phyloP scores from a whole-genome alignment of 2,329 filamentous ascomycete species.

The Calycina marina region DNA sequence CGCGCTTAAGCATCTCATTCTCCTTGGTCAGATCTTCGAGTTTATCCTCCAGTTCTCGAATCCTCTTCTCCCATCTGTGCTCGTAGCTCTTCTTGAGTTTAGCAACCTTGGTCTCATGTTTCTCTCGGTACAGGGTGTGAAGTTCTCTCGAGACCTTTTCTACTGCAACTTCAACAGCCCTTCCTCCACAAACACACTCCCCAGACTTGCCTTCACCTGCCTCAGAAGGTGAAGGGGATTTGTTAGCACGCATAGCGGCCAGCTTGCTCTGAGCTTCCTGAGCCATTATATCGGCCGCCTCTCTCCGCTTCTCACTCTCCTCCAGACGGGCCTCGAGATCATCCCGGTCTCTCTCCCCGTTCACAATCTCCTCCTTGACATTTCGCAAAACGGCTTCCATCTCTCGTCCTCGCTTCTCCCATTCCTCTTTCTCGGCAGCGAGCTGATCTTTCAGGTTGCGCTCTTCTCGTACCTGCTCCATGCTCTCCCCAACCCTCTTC shows the following conservation, averaged over 20 bases:
- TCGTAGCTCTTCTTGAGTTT: conserved; percentile 80
- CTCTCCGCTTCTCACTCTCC: conserved; percentile 59
- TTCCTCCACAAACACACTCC: conserved; percentile 18
- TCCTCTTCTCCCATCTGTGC: conserved; percentile 75
- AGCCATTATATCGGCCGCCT: conserved; percentile 61
- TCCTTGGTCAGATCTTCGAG: conserved; percentile 57
- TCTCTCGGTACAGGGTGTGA: conserved; percentile 86
- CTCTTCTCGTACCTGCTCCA: conserved; percentile 73
- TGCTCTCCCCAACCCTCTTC: conserved; percentile 72
- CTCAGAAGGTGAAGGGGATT: conserved; percentile 28
- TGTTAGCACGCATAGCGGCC: conserved; percentile 55
- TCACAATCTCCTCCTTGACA: conserved; percentile 68
- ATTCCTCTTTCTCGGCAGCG: conserved; percentile 60
- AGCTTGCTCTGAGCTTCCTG: conserved; percentile 65
- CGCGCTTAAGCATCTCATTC: conserved; percentile 57
- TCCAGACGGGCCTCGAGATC: conserved; percentile 62
- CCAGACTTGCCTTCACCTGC: conserved; percentile 16
- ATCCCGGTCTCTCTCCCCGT: conserved; percentile 67
- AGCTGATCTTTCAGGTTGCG: conserved; percentile 54
- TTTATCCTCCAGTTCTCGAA: conserved; percentile 60
- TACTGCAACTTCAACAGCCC: conserved; percentile 70
- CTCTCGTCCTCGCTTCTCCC: conserved; percentile 74
- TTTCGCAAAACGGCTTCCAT: conserved; percentile 70
- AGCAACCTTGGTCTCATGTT: conserved; percentile 91
- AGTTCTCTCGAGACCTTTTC: conserved; percentile 90